Evolutionary conservation across 2,329 filamentous ascomycete species (phyloP).

Genomic region (Colletotrichum tofieldiae): DNA sequence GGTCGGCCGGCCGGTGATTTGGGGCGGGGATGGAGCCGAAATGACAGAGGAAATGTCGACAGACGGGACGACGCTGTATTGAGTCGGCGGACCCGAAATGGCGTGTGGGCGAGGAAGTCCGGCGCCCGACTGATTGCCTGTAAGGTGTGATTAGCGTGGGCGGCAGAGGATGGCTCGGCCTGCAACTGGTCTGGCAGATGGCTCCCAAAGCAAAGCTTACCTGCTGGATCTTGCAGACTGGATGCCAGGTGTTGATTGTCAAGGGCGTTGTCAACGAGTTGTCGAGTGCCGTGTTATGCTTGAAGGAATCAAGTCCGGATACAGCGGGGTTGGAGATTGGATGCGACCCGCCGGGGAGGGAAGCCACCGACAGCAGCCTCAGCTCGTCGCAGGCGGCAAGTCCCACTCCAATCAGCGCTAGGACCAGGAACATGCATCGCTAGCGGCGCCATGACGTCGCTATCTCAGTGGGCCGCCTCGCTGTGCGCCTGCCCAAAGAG

Average conservation of each 20-base stretch:
- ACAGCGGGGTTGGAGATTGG: slow-evolving; percentile 39
- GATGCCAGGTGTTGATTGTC: background rate
- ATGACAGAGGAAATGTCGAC: slow-evolving; percentile 21
- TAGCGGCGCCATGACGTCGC: slow-evolving; percentile 38
- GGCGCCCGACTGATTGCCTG: background rate
- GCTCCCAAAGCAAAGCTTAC: background rate
- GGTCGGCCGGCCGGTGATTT: slow-evolving; percentile 23
- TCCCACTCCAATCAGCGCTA: slow-evolving; percentile 36
- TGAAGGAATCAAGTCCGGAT: slow-evolving; percentile 28
- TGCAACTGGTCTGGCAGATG: background rate
- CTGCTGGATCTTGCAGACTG: slow-evolving; percentile 2
- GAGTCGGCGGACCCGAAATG: slow-evolving; percentile 1
- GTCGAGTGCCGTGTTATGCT: slow-evolving; percentile 11
- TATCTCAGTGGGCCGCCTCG: slow-evolving; percentile 2
- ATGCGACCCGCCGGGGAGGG: slow-evolving; percentile 2
- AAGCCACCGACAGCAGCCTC: background rate
- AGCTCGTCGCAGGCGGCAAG: slow-evolving; percentile 23
- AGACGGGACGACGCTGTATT: slow-evolving; percentile 1
- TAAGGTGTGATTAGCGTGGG: background rate
- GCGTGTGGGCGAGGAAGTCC: slow-evolving; percentile 6
- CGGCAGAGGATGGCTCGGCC: background rate
- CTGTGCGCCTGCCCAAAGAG: slow-evolving; percentile 22
- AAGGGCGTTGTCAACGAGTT: background rate
- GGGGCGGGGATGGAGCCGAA: slow-evolving; percentile 28
- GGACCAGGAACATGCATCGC: slow-evolving; percentile 38